A percentile compares a stretch with the other conserved stretches of the same genome.
Conservation (phyloP, 2,329 filamentous ascomycete genomes). For the Fusarium pseudocircinatum region DNA sequence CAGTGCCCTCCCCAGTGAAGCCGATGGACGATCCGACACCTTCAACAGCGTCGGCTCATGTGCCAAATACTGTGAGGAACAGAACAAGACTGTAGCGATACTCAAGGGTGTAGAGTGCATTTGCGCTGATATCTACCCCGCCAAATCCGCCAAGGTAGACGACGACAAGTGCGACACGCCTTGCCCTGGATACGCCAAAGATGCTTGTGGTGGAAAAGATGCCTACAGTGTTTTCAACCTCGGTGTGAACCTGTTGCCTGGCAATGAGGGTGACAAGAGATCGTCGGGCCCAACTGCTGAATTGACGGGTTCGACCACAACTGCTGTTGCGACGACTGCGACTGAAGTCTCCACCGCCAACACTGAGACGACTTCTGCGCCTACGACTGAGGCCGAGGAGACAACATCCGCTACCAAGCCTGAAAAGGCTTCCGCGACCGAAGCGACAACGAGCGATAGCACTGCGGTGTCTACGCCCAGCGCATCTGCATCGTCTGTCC, state of each 20-base stretch:
- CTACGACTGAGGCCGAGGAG: not conserved
- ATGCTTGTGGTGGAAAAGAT: conserved; percentile 22
- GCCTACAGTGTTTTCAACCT: conserved; percentile 26
- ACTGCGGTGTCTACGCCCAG: not conserved
- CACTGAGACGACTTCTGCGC: not conserved
- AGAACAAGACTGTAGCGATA: not conserved
- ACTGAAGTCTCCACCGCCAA: not conserved
- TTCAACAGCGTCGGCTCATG: conserved; percentile 9
- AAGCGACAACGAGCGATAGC: not conserved
- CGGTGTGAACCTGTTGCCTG: not conserved
- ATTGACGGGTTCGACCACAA: not conserved
- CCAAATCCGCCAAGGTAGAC: not conserved
- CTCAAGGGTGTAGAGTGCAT: conserved; percentile 1
- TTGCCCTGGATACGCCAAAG: conserved; percentile 12
- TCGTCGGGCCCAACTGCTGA: not conserved
- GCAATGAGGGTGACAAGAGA: not conserved
- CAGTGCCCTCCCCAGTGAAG: not conserved
- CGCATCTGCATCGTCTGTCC: not conserved
- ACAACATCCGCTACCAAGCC: not conserved
- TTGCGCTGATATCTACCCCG: conserved; percentile 27
- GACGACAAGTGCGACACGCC: conserved; percentile 21
- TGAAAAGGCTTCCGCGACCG: not conserved
- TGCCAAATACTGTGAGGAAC: not conserved
- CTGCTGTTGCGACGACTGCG: not conserved
- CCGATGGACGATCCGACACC: no score